Evolutionary conservation across 139 green algal genomes (phyloP).

Genomic region (Ettlia oleoabundans): DNA sequence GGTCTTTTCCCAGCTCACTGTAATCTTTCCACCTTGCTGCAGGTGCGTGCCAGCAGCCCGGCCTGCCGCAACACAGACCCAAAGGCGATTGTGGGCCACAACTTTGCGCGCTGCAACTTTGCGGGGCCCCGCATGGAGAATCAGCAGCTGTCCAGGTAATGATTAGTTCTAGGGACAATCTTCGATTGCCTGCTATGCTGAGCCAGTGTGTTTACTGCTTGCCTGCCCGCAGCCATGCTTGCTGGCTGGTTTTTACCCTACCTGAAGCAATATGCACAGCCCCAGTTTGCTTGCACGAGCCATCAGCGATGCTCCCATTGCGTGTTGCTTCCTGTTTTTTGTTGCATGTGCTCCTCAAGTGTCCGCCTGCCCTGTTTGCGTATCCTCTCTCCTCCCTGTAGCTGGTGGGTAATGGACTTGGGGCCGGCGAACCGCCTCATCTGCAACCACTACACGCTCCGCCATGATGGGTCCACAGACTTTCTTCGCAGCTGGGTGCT

Average conservation of each 20-base stretch:
- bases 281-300: no score
- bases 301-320: no score
- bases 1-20: no score
- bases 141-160: conserved; percentile 22
- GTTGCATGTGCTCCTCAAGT: no score
- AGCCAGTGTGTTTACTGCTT: no score
- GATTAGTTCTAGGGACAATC: background rate
- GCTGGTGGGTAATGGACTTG: conserved; percentile 86
- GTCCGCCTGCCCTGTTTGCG: background rate
- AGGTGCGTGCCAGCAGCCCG: conserved; percentile 66
- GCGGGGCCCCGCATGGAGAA: conserved; percentile 60
- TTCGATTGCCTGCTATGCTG: background rate
- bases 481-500: conserved; percentile 82
- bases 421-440: conserved; percentile 64
- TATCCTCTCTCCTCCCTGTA: background rate
- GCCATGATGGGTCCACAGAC: conserved; percentile 78
- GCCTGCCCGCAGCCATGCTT: no score
- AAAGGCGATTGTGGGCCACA: conserved; percentile 59
- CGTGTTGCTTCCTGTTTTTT: no score
- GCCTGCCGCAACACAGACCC: conserved; percentile 72
- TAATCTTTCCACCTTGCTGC: background rate
- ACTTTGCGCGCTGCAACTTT: conserved; percentile 72
- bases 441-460: conserved; percentile 87
- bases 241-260: no score
- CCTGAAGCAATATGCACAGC: no score